Base-by-base conservation (phyloP, 495 filamentous ascomycete species). In the Apiosordaria backusii region DNA sequence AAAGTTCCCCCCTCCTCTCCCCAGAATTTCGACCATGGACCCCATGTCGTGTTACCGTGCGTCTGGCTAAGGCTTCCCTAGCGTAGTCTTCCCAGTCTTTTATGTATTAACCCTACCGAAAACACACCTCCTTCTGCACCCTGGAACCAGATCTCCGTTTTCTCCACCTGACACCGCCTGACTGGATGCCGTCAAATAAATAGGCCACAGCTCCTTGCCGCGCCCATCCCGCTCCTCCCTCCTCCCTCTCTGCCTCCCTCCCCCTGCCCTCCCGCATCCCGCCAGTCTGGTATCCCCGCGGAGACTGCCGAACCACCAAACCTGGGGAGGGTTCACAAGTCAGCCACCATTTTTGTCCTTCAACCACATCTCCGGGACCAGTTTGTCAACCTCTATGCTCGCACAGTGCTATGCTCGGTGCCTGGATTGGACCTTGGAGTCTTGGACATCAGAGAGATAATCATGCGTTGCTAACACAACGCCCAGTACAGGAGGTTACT, bases 101-200 rank as follows among this genome's bases (percentile, higher is more conserved):
- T 65, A 22, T 53, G n/a, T 65, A 65, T 57, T 55, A 57, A 61
- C 18, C 63, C 29, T 65, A 65, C 63, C 63, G 26, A 50, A 35
- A 62, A 18, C 25, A 55, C 58, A 45, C 16, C 58, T 54, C 58
- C 55, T 16, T 27, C 25, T 61, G 59, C 65, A 53, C 40, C 64
- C 35, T 68, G 59, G 60, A 63, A 67, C 68, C 27, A 72, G 68
- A 70, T 70, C 72, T 59, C 67, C 67, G 53, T 64, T 50, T 68
- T 65, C 71, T 71, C 71, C 71, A 70, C 72, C 52, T 50, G 67
- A 65, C 72, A 73, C 72, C 72, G 72, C 63, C 72, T 63, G 68
- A 65, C 68, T 72, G 72, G 72, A 53, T 67, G 53, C 60, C 65
- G 16, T 68, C 63, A 63, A 67, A 72, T 69, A 72, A 68, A 74